Evolutionary conservation across 352 stramenopile genomes (phyloP), one percentile per base, ranked within the genome.

Genomic region (Phytophthora citricola): DNA sequence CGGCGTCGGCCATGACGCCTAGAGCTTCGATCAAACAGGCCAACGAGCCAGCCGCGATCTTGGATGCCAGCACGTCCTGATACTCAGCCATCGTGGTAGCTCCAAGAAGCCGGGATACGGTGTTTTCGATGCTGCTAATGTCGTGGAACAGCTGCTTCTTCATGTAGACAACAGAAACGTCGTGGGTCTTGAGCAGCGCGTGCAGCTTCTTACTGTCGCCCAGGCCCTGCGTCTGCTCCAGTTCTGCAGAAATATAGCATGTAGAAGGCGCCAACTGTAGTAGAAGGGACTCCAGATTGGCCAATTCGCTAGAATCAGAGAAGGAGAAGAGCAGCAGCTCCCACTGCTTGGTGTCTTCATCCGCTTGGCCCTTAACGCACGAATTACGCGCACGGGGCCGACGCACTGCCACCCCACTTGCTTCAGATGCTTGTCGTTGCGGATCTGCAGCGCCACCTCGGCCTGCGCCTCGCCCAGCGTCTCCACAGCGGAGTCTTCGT

Each of bases 201-300:
- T 93, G 85, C 5, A 95, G 55, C 69, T 93, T 92, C 80, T 96
- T 96, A 58, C 75, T 90, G 58, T 96, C 89, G 27, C 81, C 85
- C 27, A 90, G 60, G 26, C 63, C 60, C 47, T 87, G 82, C 43
- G 85, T 72, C 45, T 87, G 78, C 17, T 79, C 71, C 15, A 92
- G 69, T 14, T 92, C 81, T 2, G 73, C 49, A 2, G 84, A 69
- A n/a, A 94, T 31, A 41, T 83, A 91, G 68, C 86, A 94, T 58
- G 79, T 91, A 31, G 87, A 85, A 0, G 89, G 89, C 27, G 73
- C 73, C n/a, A 93, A 63, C 46, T 95, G 89, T 50, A 96, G 82
- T 38, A 96, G 66, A 17, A 96, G 76, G 38, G 87, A 94, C 73
- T 96, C 89, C 20, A 96, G 69, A 53, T 93, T 91, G 41, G 80